These are phyloP conservation scores for Xylariaceae sp. DNA, from an alignment of 2,329 filamentous ascomycete genomes.

Conservation along the genomic window DNA sequence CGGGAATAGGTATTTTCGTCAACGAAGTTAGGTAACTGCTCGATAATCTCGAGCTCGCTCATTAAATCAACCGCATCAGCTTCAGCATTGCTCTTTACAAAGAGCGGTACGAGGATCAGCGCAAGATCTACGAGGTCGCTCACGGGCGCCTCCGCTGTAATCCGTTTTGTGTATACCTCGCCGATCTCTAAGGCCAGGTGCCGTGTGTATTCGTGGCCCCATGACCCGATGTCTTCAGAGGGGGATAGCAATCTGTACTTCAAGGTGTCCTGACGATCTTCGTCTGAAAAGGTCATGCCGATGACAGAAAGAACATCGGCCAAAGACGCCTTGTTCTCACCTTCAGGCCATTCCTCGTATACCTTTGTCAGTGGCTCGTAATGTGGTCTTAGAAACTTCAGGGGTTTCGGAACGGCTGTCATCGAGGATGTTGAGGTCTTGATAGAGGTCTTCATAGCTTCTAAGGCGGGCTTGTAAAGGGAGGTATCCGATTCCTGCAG, in stretches of 20 bases:
- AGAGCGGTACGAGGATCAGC: slow-evolving; percentile 81
- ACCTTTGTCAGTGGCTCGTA: slow-evolving; percentile 84
- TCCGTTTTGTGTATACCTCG: slow-evolving; percentile 82
- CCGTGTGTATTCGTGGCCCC: slow-evolving; percentile 97
- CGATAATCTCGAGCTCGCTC: slow-evolving; percentile 96
- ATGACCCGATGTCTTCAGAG: slow-evolving; percentile 87
- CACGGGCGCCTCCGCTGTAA: slow-evolving; percentile 78
- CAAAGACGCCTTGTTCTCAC: slow-evolving; percentile 81
- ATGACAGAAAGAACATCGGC: slow-evolving; percentile 96
- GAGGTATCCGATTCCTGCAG: slow-evolving; percentile 74
- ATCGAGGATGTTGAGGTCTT: slow-evolving; percentile 99
- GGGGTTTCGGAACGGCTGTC: slow-evolving; percentile 96
- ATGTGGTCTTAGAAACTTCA: slow-evolving; percentile 96
- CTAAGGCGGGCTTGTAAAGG: slow-evolving; percentile 87
- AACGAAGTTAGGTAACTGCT: slow-evolving; percentile 80
- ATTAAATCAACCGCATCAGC: slow-evolving; percentile 96
- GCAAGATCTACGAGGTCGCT: slow-evolving; percentile 84
- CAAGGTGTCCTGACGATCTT: slow-evolving; percentile 90
- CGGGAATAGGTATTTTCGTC: slow-evolving; percentile 91
- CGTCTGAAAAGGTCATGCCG: slow-evolving; percentile 97
- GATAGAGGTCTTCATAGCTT: slow-evolving; percentile 97
- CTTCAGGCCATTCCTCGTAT: slow-evolving; percentile 83
- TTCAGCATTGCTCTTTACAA: slow-evolving; percentile 95
- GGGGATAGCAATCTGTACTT: slow-evolving; percentile 94
- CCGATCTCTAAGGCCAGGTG: slow-evolving; percentile 95